Conservation (phyloP, 306 rosid species). For the Glycine soja region DNA sequence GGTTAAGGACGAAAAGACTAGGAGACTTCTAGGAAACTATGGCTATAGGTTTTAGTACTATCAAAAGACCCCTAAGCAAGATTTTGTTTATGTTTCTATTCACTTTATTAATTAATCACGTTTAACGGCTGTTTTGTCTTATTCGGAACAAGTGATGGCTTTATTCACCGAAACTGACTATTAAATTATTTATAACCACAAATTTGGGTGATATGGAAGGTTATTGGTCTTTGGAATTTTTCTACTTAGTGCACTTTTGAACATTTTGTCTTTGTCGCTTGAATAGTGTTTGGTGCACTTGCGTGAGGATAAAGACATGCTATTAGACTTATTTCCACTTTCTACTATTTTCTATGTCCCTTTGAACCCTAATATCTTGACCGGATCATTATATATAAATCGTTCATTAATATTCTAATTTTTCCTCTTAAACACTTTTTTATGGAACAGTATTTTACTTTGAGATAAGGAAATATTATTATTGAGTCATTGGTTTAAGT, state of each 20-base stretch:
- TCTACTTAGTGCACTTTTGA: not conserved
- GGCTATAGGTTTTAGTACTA: not conserved
- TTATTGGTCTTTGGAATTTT: not conserved
- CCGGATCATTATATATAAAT: too few relatives aligned
- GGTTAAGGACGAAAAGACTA: conserved; percentile 20
- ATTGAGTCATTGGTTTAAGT: too few relatives aligned
- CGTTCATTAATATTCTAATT: too few relatives aligned
- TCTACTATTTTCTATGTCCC: not conserved
- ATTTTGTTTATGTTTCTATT: conserved; percentile 31
- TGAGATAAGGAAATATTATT: too few relatives aligned
- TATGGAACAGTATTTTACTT: too few relatives aligned
- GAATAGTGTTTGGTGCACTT: not conserved
- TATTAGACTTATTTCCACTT: not conserved
- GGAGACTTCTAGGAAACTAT: conserved; percentile 20
- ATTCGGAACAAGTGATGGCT: conserved; percentile 31
- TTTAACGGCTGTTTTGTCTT: conserved; percentile 43
- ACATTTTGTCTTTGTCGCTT: conserved; percentile 33
- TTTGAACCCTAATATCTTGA: not conserved
- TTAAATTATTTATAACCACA: conserved; percentile 34
- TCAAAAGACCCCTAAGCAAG: not conserved
- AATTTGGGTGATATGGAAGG: not conserved
- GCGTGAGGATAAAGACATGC: not conserved
- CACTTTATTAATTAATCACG: conserved; percentile 36
- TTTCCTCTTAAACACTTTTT: too few relatives aligned
- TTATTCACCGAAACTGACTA: conserved; percentile 24